Percentiles rank a stretch among this genome's conserved stretches.
phyloP scores from a whole-genome alignment of 2,329 filamentous ascomycete species.

The Aureobasidium sp. region DNA sequence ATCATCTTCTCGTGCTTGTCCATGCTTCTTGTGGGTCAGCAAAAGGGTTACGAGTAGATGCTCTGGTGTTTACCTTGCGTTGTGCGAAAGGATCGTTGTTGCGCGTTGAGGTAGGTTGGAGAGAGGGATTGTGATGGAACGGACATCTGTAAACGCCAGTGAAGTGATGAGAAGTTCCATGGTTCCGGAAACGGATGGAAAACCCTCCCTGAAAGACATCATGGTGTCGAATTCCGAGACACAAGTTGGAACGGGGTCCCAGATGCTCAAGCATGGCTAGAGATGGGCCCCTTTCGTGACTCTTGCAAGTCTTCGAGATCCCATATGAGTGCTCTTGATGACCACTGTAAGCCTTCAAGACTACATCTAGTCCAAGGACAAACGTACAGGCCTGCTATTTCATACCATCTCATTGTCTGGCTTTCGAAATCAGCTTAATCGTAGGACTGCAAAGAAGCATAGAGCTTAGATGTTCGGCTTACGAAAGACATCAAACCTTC shows the following conservation, averaged over 20 bases:
- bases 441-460: neutral
- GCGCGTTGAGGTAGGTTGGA: neutral
- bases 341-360: neutral
- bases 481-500: neutral
- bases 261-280: neutral
- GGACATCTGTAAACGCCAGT: neutral
- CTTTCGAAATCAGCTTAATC: neutral
- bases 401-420: neutral
- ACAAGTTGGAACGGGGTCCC: neutral
- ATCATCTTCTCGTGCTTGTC: neutral
- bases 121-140: neutral
- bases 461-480: neutral
- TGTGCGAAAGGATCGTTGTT: neutral
- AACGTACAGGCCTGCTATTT: neutral
- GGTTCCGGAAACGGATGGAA: neutral
- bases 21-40: neutral
- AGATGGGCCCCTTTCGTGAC: neutral
- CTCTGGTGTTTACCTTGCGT: neutral
- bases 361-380: neutral
- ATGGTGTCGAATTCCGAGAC: neutral
- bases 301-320: neutral
- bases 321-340: neutral
- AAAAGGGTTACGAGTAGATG: neutral
- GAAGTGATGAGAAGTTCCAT: neutral
- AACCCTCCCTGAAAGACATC: neutral